Conservation (phyloP, 768 basidiomycete species). For the Rhodotorula babjevae region DNA sequence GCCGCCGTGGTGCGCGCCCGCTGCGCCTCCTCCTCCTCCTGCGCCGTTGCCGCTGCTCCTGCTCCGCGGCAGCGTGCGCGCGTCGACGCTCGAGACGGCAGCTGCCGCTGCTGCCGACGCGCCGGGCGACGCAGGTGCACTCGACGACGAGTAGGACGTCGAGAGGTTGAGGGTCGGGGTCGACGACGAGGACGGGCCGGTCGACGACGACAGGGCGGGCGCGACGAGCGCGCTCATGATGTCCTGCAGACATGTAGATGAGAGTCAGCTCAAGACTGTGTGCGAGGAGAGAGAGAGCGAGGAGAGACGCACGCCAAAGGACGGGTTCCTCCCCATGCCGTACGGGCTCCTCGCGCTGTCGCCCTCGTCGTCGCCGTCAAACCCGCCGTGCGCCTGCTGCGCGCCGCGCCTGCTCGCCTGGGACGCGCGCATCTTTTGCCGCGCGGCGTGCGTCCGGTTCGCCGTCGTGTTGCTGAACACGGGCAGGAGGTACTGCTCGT, state of each 20-base stretch:
- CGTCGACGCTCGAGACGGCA: conserved; percentile 3
- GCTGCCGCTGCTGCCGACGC: neutral
- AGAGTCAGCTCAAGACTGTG: too few species aligned
- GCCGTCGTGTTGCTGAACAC: conserved; percentile 30
- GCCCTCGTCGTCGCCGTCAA: neutral
- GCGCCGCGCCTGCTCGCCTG: neutral
- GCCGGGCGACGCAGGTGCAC: too few species aligned
- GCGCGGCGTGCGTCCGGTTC: neutral
- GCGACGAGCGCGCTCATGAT: conserved; percentile 28
- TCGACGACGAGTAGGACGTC: neutral
- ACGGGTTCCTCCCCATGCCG: neutral
- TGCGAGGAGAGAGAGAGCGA: neutral
- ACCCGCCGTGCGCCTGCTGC: neutral
- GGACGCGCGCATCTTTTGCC: neutral
- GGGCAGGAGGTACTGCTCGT: conserved; percentile 84
- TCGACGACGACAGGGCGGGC: neutral
- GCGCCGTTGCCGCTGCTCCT: neutral
- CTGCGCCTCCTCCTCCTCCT: neutral
- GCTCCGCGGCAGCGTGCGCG: neutral
- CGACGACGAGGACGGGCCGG: neutral
- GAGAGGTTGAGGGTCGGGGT: neutral
- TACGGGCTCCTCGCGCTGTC: neutral
- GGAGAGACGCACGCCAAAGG: neutral
- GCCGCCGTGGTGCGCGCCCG: too few species aligned
- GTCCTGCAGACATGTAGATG: too few species aligned